Evolutionary conservation across 2,329 filamentous ascomycete genomes (phyloP), one percentile per base, ranked within the genome.

Genomic region (Xylaria sp.): DNA sequence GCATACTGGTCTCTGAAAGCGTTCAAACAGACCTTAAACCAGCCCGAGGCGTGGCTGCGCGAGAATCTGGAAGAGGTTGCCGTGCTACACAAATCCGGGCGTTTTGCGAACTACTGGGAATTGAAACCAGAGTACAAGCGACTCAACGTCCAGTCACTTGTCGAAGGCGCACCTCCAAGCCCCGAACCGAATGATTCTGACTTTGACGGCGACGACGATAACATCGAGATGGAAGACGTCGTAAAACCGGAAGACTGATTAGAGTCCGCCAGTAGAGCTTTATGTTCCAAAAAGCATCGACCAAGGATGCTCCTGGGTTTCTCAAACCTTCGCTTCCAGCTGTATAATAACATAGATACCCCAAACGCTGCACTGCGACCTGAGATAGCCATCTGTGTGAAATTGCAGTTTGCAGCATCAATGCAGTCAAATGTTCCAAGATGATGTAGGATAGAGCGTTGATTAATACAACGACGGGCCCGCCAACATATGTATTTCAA

Each of bases 1-100:
- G 90, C 91, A 75, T 98, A 96, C 81, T 99, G 95, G 94, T 90
- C 92, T n/a, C 92, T 98, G 86, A 94, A 93, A 78, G 89, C 92
- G 5, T 88, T 99, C 74, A 93, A 94, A 72, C 86, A 89, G 60
- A 84, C 87, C 69, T 88, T 97, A 48, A 88, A 91, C 68, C 96
- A 99, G 82, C 96, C 96, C 1, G 96, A 98, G 79, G 90, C 92
- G n/a, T 98, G 94, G 80, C 88, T 99, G 70, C 94, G 95, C 64
- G 89, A 96, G 78, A 91, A 91, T 0, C 83, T 99, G 73, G 92
- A 94, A 71, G 90, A 94, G 77, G 89, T 98, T 68, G 95, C 94
- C 0, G 89, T 92, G 23, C 83, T 97, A 69, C 91, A 97, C 78
- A 93, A 94, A 80, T 91, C 90, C 56, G 95, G 95, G 31, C 87